Evolutionary conservation across 352 stramenopile species (phyloP).

Genomic region (Pythium folliculosum): DNA sequence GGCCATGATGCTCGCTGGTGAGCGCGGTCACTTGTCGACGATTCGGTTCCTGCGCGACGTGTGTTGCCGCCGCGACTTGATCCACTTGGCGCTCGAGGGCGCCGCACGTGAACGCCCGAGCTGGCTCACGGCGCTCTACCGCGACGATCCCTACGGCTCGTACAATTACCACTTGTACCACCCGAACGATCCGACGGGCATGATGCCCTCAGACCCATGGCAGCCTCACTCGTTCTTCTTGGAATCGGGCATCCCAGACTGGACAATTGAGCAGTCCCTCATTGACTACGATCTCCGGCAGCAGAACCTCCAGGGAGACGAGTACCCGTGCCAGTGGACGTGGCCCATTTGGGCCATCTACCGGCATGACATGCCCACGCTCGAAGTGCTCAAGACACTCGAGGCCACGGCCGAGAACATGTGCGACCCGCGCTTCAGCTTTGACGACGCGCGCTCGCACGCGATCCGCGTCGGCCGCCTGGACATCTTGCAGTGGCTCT

Average conservation of each 20-base stretch:
- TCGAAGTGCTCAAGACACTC: not conserved
- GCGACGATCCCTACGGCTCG: not conserved
- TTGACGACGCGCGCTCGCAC: conserved; percentile 5
- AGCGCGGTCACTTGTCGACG: conserved; percentile 5
- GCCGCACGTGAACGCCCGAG: not conserved
- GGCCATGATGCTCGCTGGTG: conserved; percentile 7
- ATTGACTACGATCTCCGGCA: conserved; percentile 1
- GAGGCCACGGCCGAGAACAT: conserved; percentile 1
- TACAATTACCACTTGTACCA: not conserved
- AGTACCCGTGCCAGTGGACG: conserved; percentile 9
- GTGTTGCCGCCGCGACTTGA: not conserved
- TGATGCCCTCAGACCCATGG: not conserved
- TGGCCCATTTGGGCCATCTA: conserved; percentile 19
- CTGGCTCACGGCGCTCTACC: conserved; percentile 6
- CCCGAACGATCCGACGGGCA: not conserved
- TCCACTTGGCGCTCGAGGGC: not conserved
- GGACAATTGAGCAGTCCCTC: conserved; percentile 13
- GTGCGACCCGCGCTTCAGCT: conserved; percentile 11
- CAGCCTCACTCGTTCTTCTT: not conserved
- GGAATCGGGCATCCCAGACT: conserved; percentile 10
- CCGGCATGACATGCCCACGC: not conserved
- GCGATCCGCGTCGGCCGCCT: conserved; percentile 8
- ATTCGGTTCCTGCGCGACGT: conserved; percentile 12
- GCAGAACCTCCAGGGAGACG: not conserved
- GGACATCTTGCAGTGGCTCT: conserved; percentile 14